These are phyloP conservation scores for Arctium minus DNA, from an alignment of 129 eudicot species.

Conservation along the genomic window DNA sequence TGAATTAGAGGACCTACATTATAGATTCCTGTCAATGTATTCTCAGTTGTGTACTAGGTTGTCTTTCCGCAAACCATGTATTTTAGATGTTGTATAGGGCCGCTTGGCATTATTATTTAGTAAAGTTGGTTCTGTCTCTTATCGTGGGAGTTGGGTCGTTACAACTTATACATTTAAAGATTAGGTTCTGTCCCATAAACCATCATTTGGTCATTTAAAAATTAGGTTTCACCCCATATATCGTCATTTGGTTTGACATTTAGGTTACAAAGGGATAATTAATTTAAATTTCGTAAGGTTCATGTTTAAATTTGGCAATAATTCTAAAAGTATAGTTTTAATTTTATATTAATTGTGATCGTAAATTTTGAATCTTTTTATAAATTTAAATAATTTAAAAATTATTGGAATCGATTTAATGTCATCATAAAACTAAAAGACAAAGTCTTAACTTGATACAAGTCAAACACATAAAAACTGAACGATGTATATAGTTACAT, in stretches of 20 bases:
- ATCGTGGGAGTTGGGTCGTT: too few species aligned
- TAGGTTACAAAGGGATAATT: neutral
- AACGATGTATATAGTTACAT: too few species aligned
- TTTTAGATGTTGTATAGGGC: too few species aligned
- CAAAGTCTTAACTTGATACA: neutral
- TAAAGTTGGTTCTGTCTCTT: too few species aligned
- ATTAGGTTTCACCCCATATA: neutral
- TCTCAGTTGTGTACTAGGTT: too few species aligned
- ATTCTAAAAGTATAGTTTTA: neutral
- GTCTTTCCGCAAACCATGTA: too few species aligned
- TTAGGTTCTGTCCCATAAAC: neutral
- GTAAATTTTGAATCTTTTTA: neutral
- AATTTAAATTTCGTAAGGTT: neutral
- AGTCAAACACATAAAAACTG: neutral
- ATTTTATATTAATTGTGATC: neutral
- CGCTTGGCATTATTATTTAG: too few species aligned
- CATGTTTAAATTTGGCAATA: neutral
- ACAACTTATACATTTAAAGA: neutral
- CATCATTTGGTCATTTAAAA: neutral
- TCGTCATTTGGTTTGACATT: neutral
- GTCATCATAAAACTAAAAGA: neutral
- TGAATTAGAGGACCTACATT: too few species aligned
- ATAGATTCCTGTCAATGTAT: too few species aligned
- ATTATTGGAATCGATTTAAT: neutral
- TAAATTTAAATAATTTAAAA: neutral